Evolutionary conservation across 2,329 filamentous ascomycete genomes (phyloP).

Genomic region (Penicillium sp.): DNA sequence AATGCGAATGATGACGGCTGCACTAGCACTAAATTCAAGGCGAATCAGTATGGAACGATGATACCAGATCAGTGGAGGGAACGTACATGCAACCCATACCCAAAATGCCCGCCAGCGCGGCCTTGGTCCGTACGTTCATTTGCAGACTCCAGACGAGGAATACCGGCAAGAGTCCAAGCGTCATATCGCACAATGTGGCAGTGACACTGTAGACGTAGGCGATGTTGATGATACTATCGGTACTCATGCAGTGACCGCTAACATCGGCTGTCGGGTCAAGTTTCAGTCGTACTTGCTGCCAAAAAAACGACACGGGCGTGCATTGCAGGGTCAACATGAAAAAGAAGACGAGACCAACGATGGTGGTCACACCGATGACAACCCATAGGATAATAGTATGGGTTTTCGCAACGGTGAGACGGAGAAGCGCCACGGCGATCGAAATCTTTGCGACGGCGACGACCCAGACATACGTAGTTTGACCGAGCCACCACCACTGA

Average conservation of each 20-base stretch:
- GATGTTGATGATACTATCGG: slow-evolving; percentile 50
- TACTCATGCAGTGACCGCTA: slow-evolving; percentile 41
- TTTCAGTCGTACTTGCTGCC: slow-evolving; percentile 37
- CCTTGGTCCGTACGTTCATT: slow-evolving; percentile 54
- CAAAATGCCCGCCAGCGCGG: slow-evolving; percentile 53
- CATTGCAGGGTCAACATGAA: slow-evolving; percentile 56
- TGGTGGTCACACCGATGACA: slow-evolving; percentile 47
- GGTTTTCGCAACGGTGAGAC: slow-evolving; percentile 42
- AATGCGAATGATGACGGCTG: slow-evolving; percentile 38
- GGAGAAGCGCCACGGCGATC: slow-evolving; percentile 54
- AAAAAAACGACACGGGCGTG: slow-evolving; percentile 52
- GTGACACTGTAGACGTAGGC: slow-evolving; percentile 54
- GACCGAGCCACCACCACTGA: slow-evolving; percentile 55
- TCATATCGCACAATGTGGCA: slow-evolving; percentile 51
- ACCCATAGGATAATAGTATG: slow-evolving; percentile 19
- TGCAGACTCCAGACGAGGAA: slow-evolving; percentile 54
- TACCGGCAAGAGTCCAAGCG: slow-evolving; percentile 53
- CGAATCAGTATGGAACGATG: background rate
- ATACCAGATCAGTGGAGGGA: background rate
- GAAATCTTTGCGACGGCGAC: slow-evolving; percentile 52
- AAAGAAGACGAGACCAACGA: slow-evolving; percentile 50
- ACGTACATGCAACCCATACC: slow-evolving; percentile 54
- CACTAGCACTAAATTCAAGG: slow-evolving; percentile 27
- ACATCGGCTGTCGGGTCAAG: background rate
- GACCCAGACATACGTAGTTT: slow-evolving; percentile 53